Conservation (phyloP, 2,329 filamentous ascomycete genomes). For the Penicillium sp. region DNA sequence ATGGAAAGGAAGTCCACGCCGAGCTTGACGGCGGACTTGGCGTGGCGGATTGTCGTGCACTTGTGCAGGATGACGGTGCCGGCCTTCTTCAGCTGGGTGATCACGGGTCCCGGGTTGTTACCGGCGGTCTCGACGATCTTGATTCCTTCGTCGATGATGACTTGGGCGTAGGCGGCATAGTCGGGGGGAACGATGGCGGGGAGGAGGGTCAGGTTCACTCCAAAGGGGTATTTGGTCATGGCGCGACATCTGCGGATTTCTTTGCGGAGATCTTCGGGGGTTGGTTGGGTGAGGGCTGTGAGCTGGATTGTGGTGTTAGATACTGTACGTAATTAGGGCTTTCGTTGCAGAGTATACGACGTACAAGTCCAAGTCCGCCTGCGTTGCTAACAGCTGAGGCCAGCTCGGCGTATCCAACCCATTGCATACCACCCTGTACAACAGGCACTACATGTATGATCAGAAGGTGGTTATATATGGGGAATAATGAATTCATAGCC, state of each 20-base stretch:
- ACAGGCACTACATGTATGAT: conserved; percentile 43
- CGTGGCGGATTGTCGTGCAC: conserved; percentile 94
- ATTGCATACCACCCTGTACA: conserved; percentile 57
- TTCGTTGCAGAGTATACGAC: conserved; percentile 13
- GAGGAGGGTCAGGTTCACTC: conserved; percentile 91
- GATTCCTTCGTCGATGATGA: conserved; percentile 90
- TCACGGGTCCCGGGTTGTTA: conserved; percentile 86
- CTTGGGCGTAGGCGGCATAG: conserved; percentile 87
- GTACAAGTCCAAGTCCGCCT: conserved; percentile 53
- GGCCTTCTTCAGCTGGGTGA: conserved; percentile 79
- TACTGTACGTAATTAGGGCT: background rate
- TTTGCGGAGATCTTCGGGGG: conserved; percentile 84
- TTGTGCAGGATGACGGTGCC: conserved; percentile 86
- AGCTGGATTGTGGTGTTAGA: conserved; percentile 33
- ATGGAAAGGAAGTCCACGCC: conserved; percentile 97
- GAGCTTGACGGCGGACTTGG: conserved; percentile 84
- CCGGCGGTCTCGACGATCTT: conserved; percentile 90
- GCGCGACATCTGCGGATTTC: conserved; percentile 85
- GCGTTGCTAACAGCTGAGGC: conserved; percentile 56
- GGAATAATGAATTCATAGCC: background rate
- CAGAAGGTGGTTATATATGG: background rate
- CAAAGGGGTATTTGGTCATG: conserved; percentile 68
- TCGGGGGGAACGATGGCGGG: conserved; percentile 86
- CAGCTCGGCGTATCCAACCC: conserved; percentile 56
- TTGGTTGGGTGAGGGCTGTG: conserved; percentile 77